A percentile compares a stretch with the other conserved stretches of the same genome.
Conservation (phyloP, 2,329 filamentous ascomycete genomes). For the Keithomyces neogunnii region DNA sequence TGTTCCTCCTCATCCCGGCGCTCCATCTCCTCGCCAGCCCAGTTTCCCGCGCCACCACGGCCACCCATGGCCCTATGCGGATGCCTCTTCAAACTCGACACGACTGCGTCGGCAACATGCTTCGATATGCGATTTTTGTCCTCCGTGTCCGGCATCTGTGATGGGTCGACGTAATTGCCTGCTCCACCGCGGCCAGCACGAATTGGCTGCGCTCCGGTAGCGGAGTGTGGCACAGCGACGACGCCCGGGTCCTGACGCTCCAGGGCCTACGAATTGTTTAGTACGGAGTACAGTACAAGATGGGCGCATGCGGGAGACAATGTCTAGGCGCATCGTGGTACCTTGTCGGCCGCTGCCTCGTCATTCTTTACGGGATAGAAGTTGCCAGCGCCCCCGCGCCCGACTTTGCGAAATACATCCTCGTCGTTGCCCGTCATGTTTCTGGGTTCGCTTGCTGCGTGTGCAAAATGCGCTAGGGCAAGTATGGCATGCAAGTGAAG, state of each 20-base stretch:
- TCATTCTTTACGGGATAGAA: conserved; percentile 45
- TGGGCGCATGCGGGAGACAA: too few relatives aligned
- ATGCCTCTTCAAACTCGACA: conserved; percentile 20
- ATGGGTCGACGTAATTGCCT: conserved; percentile 46
- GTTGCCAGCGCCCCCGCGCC: conserved; percentile 58
- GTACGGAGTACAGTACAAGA: background rate
- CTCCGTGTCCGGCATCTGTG: conserved; percentile 21
- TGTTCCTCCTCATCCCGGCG: conserved; percentile 14
- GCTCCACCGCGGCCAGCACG: conserved; percentile 35
- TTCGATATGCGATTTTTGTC: conserved; percentile 25
- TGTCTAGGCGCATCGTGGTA: background rate
- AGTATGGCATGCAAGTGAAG: background rate
- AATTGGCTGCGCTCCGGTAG: conserved; percentile 11
- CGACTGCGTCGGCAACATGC: conserved; percentile 25
- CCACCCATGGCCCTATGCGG: conserved; percentile 24
- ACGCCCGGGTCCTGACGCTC: conserved; percentile 25
- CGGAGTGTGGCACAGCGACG: background rate
- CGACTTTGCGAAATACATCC: conserved; percentile 42
- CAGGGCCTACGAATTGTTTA: conserved; percentile 21
- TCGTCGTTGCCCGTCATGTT: conserved; percentile 16
- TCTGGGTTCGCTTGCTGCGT: background rate
- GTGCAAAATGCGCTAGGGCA: background rate
- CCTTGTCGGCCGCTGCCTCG: conserved; percentile 26
- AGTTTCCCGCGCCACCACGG: conserved; percentile 53
- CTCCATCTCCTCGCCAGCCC: conserved; percentile 22